These are phyloP conservation scores for Angomonas deanei DNA, from an alignment of 208 protist genomes.

Conservation along the genomic window DNA sequence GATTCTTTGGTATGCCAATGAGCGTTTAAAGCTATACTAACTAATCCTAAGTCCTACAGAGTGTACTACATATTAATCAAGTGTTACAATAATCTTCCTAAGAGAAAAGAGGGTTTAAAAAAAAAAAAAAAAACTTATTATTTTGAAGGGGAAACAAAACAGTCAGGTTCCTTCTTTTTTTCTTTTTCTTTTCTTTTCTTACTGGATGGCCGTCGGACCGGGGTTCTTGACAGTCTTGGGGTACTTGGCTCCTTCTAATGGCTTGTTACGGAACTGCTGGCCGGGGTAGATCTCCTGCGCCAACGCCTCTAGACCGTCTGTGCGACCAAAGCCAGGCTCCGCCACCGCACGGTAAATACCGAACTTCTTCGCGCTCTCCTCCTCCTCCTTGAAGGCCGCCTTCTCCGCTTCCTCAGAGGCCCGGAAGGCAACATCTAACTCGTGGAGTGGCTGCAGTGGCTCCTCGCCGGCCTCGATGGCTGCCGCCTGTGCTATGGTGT, in stretches of 20 bases:
- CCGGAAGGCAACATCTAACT: constrained; percentile 70
- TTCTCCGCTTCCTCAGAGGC: constrained; percentile 76
- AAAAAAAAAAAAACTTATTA: constrained; percentile 15
- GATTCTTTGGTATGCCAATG: too few relatives aligned
- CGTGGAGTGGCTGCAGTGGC: constrained; percentile 59
- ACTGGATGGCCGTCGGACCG: constrained; percentile 81
- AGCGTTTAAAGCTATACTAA: too few relatives aligned
- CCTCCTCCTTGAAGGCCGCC: constrained; percentile 74
- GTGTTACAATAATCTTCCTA: background rate
- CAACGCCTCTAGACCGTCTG: constrained; percentile 83
- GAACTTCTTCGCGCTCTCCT: constrained; percentile 81
- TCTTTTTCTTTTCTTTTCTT: constrained; percentile 10
- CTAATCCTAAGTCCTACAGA: too few relatives aligned
- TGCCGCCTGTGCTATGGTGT: constrained; percentile 75
- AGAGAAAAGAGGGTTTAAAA: constrained; percentile 4
- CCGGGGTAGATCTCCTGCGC: constrained; percentile 90
- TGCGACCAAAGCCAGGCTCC: constrained; percentile 87
- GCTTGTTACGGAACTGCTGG: constrained; percentile 86
- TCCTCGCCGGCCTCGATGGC: constrained; percentile 52
- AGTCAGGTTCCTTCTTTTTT: background rate
- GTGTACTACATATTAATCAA: too few relatives aligned
- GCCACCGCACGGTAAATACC: constrained; percentile 88
- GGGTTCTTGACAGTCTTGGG: constrained; percentile 78
- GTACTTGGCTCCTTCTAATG: constrained; percentile 85
- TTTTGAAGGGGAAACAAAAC: constrained; percentile 3